phyloP scores from a whole-genome alignment of 2,329 filamentous ascomycete genomes.

The Lachnellula occidentalis region DNA sequence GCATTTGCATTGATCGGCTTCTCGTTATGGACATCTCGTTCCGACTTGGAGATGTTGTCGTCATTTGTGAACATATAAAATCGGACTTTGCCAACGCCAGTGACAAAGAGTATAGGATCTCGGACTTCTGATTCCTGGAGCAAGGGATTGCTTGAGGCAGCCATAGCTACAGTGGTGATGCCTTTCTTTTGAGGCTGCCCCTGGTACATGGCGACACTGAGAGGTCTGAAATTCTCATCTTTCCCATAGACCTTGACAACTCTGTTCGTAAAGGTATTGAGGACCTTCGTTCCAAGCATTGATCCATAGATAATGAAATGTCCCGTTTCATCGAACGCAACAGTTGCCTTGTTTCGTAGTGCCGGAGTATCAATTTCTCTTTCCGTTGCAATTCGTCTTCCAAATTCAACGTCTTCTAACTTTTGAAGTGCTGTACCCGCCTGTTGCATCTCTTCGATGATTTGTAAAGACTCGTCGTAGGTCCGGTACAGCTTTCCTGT shows the following conservation, averaged over 20 bases:
- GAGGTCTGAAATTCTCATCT: conserved; percentile 79
- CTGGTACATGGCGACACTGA: conserved; percentile 86
- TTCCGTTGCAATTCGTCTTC: conserved; percentile 78
- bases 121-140: conserved; percentile 85
- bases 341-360: conserved; percentile 67
- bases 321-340: conserved; percentile 93
- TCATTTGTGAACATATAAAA: conserved; percentile 99
- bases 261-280: conserved; percentile 93
- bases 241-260: conserved; percentile 86
- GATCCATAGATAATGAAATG: conserved; percentile 95
- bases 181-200: conserved; percentile 93
- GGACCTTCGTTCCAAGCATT: conserved; percentile 84
- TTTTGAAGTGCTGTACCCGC: conserved; percentile 78
- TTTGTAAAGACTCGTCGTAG: conserved; percentile 90
- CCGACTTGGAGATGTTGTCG: conserved; percentile 72
- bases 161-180: conserved; percentile 93
- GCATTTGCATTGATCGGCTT: conserved; percentile 64
- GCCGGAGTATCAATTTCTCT: conserved; percentile 71
- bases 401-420: conserved; percentile 87
- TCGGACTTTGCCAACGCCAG: conserved; percentile 78
- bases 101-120: conserved; percentile 83
- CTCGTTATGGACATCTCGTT: conserved; percentile 91
- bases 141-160: conserved; percentile 86
- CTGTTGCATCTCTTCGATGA: conserved; percentile 91
- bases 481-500: conserved; percentile 83